Evolutionary conservation across 768 basidiomycete species (phyloP).

Genomic region (Paxillus involutus): DNA sequence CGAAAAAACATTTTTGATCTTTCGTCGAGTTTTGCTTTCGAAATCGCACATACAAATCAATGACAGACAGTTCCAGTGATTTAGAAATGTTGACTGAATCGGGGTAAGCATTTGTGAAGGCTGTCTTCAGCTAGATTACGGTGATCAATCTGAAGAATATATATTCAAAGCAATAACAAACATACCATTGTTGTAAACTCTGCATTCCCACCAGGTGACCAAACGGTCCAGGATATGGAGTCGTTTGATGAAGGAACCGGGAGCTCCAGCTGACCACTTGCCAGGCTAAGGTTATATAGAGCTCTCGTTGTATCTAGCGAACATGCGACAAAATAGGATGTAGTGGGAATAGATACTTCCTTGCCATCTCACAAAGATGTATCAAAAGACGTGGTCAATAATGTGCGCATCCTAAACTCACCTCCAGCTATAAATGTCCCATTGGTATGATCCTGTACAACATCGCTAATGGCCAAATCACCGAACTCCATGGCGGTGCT

Average conservation of each 20-base stretch:
- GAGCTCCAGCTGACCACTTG: background rate
- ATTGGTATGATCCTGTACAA: background rate
- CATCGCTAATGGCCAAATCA: background rate
- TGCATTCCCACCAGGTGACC: slow-evolving; percentile 2
- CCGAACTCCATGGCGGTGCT: slow-evolving; percentile 1
- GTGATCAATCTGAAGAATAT: background rate
- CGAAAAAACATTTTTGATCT: background rate
- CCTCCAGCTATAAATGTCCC: background rate
- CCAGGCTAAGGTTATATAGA: background rate
- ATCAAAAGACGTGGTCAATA: background rate
- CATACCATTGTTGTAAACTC: background rate
- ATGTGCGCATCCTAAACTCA: background rate
- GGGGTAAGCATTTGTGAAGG: background rate
- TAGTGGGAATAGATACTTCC: background rate
- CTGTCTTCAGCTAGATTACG: background rate
- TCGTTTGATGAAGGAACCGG: background rate
- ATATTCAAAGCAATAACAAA: background rate
- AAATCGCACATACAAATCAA: background rate
- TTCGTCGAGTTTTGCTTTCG: background rate
- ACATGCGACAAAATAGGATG: slow-evolving; percentile 7
- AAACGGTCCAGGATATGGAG: slow-evolving; percentile 1
- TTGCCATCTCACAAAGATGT: background rate
- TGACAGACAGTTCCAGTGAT: background rate
- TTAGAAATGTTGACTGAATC: background rate
- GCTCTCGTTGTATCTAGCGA: background rate